phyloP scores from a whole-genome alignment of 805 yeast genomes.

The Ogataea zsoltii region DNA sequence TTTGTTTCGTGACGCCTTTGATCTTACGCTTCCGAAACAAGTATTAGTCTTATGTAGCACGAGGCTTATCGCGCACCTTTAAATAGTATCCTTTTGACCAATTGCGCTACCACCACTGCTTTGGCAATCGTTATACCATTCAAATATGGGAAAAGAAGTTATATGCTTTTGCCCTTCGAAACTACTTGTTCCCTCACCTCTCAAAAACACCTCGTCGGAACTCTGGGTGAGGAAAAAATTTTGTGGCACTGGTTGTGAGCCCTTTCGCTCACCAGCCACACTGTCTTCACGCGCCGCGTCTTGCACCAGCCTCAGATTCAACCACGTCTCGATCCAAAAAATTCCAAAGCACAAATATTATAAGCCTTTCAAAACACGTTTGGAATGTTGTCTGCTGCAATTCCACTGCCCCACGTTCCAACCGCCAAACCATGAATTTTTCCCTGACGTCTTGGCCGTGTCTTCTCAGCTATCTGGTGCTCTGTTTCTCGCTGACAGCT shows the following conservation, averaged over 20 bases:
- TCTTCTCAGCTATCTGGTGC: not conserved
- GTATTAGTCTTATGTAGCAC: not conserved
- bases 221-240: slow-evolving; percentile 2
- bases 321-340: not conserved
- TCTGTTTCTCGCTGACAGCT: not conserved
- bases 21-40: slow-evolving; percentile 5
- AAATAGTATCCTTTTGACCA: not conserved
- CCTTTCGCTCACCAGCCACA: not conserved
- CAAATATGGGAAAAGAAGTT: not conserved
- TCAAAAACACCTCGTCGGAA: slow-evolving; percentile 9
- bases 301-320: not conserved
- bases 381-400: not conserved
- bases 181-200: too few relatives aligned
- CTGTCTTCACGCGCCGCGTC: not conserved
- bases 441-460: not conserved
- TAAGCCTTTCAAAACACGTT: not conserved
- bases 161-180: not conserved
- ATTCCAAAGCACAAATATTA: not conserved
- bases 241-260: slow-evolving; percentile 5
- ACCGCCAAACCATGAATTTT: not conserved
- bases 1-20: slow-evolving; percentile 8
- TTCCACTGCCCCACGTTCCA: not conserved
- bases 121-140: slow-evolving; percentile 4
- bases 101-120: slow-evolving; percentile 5
- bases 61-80: not conserved